phyloP scores from a whole-genome alignment of 1,284 basidiomycete species.

The Puccinia novopanici region DNA sequence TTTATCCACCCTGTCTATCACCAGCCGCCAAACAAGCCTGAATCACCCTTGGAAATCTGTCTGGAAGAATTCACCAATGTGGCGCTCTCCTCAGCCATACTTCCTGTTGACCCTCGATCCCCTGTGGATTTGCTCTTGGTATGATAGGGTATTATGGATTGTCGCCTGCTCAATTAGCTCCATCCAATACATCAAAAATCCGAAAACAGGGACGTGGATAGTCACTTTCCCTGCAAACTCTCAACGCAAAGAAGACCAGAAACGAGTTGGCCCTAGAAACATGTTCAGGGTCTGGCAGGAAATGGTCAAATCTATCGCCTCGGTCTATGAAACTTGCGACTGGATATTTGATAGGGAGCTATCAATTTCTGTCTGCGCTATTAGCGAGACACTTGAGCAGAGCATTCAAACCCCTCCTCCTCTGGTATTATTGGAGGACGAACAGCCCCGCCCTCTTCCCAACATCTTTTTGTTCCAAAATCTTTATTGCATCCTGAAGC shows the following conservation, averaged over 20 bases:
- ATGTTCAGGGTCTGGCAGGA: conserved; percentile 32
- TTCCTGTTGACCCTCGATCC: conserved; percentile 27
- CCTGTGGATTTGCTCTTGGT: conserved; percentile 44
- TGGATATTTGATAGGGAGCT: conserved; percentile 29
- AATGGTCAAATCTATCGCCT: neutral
- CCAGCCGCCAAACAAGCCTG: conserved; percentile 27
- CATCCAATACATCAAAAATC: conserved; percentile 1
- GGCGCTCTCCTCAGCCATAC: neutral
- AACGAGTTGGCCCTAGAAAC: neutral
- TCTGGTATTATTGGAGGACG: neutral
- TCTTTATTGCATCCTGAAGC: conserved; percentile 30
- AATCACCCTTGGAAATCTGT: neutral
- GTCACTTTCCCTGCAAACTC: neutral
- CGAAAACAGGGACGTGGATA: conserved; percentile 7
- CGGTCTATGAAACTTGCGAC: conserved; percentile 9
- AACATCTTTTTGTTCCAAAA: conserved; percentile 27
- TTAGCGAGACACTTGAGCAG: conserved; percentile 3
- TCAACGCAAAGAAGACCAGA: neutral
- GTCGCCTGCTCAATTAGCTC: conserved; percentile 20
- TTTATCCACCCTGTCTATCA: conserved; percentile 41
- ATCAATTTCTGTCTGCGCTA: neutral
- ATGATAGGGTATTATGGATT: conserved; percentile 21
- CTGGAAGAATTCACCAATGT: conserved; percentile 17
- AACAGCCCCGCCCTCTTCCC: neutral
- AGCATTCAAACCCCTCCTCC: conserved; percentile 5